Evolutionary conservation across 495 filamentous ascomycete genomes (phyloP).

Genomic region (Pseudoneurospora amorphoporcata): DNA sequence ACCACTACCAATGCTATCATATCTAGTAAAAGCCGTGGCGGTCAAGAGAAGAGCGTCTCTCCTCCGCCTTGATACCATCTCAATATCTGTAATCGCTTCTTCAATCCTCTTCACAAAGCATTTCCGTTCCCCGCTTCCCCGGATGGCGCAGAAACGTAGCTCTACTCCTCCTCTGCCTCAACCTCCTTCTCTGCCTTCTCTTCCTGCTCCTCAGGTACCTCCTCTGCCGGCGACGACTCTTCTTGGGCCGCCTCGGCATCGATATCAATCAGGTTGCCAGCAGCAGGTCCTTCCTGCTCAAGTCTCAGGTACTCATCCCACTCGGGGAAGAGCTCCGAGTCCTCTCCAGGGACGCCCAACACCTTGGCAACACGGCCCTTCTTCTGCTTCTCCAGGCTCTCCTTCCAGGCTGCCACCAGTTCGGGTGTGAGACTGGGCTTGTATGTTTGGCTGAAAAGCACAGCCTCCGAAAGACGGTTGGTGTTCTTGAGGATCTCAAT

Average conservation of each 20-base stretch:
- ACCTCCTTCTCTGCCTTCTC: constrained; percentile 8
- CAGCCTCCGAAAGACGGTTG: constrained; percentile 70
- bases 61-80: background rate
- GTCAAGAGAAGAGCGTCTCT: background rate
- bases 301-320: constrained; percentile 84
- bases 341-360: constrained; percentile 74
- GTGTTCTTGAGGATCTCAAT: constrained; percentile 71
- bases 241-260: constrained; percentile 15
- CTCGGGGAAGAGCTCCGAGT: constrained; percentile 88
- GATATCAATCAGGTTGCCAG: constrained; percentile 37
- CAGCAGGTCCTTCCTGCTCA: constrained; percentile 54
- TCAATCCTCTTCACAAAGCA: constrained; percentile 4
- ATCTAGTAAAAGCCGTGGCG: background rate
- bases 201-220: constrained; percentile 3
- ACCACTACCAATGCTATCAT: background rate
- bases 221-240: constrained; percentile 3
- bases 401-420: constrained; percentile 72
- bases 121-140: background rate
- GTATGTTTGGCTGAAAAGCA: constrained; percentile 88
- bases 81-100: background rate
- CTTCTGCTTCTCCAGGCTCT: constrained; percentile 62
- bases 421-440: constrained; percentile 65
- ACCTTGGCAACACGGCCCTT: constrained; percentile 75
- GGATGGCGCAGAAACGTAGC: background rate
- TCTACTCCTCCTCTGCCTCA: constrained; percentile 3